A percentile compares a stretch with the other conserved stretches of the same genome.
Evolutionary conservation across 305 asterid species (phyloP).

Genomic region (Fraxinus dipetala): DNA sequence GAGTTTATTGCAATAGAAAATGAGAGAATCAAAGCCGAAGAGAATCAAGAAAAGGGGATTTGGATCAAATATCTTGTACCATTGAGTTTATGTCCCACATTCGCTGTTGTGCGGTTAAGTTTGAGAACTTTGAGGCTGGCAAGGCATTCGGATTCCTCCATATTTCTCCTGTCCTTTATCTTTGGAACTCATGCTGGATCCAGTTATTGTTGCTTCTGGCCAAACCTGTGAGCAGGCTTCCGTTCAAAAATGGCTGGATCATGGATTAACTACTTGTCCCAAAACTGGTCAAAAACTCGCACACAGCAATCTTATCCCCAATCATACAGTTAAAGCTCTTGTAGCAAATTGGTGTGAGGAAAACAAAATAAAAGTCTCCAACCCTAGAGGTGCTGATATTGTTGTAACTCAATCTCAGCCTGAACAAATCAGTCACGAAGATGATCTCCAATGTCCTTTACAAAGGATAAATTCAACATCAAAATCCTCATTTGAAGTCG

Average conservation of each 20-base stretch:
- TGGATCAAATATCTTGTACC: slow-evolving; percentile 38
- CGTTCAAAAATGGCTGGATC: slow-evolving; percentile 79
- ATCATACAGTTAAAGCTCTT: slow-evolving; percentile 74
- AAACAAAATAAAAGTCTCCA: slow-evolving; percentile 42
- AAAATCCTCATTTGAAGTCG: slow-evolving; percentile 32
- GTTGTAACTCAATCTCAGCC: slow-evolving; percentile 22
- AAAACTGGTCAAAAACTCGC: slow-evolving; percentile 51
- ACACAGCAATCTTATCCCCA: slow-evolving; percentile 62
- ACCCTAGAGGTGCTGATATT: slow-evolving; percentile 21
- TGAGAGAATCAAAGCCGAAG: slow-evolving; percentile 62
- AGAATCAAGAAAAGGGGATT: slow-evolving; percentile 29
- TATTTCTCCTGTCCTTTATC: slow-evolving; percentile 78
- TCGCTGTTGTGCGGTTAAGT: slow-evolving; percentile 45
- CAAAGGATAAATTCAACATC: slow-evolving; percentile 33
- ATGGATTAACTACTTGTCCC: slow-evolving; percentile 73
- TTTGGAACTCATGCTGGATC: slow-evolving; percentile 72
- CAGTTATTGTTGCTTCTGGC: slow-evolving; percentile 92
- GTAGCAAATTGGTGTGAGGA: slow-evolving; percentile 67
- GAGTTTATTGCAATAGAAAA: slow-evolving; percentile 75
- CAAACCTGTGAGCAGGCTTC: slow-evolving; percentile 75
- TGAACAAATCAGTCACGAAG: slow-evolving; percentile 25
- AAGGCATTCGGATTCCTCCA: slow-evolving; percentile 62
- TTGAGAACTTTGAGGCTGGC: slow-evolving; percentile 40
- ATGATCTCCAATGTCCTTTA: slow-evolving; percentile 27
- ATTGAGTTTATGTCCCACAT: slow-evolving; percentile 51